phyloP scores from a whole-genome alignment of 176 grass and related monocot species.

The Stipa capillata region DNA sequence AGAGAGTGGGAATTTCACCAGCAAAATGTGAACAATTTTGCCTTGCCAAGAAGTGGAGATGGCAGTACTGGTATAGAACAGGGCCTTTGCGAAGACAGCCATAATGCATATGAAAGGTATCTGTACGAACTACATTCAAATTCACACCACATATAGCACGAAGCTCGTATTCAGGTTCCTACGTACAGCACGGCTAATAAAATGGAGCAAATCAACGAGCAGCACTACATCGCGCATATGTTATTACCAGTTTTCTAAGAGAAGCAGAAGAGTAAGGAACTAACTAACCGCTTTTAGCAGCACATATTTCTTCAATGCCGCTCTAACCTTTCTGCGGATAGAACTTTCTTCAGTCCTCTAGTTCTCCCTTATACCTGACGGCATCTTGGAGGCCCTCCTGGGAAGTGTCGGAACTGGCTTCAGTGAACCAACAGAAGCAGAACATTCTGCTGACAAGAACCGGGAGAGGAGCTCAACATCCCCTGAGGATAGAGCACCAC shows the following conservation, averaged over 20 bases:
- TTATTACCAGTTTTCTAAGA: no score
- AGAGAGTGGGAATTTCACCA: neutral
- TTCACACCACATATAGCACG: conserved; percentile 8
- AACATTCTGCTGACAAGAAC: no score
- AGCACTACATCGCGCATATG: no score
- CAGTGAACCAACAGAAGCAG: no score
- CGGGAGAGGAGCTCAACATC: neutral
- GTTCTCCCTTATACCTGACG: neutral
- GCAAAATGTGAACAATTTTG: neutral
- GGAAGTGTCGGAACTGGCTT: no score
- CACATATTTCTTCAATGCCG: conserved; percentile 3
- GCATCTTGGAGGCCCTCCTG: no score
- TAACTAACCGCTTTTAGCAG: neutral
- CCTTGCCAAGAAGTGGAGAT: conserved; percentile 17
- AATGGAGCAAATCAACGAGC: no score
- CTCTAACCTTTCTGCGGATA: conserved; percentile 2
- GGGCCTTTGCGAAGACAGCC: no score
- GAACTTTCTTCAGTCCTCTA: neutral
- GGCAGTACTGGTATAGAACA: neutral
- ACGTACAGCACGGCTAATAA: no score
- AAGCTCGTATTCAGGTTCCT: conserved; percentile 1
- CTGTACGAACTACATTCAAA: neutral
- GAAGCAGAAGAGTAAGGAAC: neutral
- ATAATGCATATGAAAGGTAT: no score
- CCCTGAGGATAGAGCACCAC: neutral